Conservation (phyloP, 352 stramenopile species). For the Phytophthora syringae region DNA sequence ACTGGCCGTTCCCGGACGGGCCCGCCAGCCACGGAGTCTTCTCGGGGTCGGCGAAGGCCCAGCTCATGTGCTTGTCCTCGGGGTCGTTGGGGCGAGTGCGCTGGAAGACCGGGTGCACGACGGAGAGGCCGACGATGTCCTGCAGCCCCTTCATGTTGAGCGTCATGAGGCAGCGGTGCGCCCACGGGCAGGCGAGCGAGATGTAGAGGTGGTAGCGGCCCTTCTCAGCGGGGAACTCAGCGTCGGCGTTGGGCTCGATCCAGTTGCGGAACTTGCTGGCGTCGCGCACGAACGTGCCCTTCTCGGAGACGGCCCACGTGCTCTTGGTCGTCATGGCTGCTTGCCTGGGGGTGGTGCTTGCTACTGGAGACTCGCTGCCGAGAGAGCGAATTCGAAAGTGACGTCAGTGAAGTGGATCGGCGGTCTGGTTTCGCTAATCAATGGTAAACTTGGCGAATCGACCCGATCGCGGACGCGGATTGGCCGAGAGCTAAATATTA, state of each 20-base stretch:
- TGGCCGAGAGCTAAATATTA: constrained; percentile 15
- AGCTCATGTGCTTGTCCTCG: constrained; percentile 76
- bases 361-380: constrained; percentile 5
- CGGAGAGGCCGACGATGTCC: constrained; percentile 92
- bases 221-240: constrained; percentile 68
- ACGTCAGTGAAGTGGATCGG: constrained; percentile 26
- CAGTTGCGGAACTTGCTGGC: constrained; percentile 83
- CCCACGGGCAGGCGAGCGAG: constrained; percentile 94
- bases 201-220: constrained; percentile 96
- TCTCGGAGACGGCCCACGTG: constrained; percentile 72
- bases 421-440: constrained; percentile 25
- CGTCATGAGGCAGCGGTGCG: constrained; percentile 81
- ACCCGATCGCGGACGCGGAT: constrained; percentile 3
- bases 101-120: constrained; percentile 91
- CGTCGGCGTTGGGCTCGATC: constrained; percentile 65
- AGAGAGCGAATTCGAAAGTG: constrained; percentile 28
- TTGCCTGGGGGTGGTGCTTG: background rate
- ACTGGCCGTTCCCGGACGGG: constrained; percentile 67
- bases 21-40: constrained; percentile 68
- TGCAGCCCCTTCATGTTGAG: constrained; percentile 95
- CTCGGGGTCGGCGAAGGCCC: constrained; percentile 78
- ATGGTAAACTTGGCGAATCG: constrained; percentile 4
- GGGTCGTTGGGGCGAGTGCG: constrained; percentile 75
- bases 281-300: constrained; percentile 78
- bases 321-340: constrained; percentile 62